These are phyloP conservation scores for Candida tammaniensis DNA, from an alignment of 805 yeast genomes.

Conservation along the genomic window DNA sequence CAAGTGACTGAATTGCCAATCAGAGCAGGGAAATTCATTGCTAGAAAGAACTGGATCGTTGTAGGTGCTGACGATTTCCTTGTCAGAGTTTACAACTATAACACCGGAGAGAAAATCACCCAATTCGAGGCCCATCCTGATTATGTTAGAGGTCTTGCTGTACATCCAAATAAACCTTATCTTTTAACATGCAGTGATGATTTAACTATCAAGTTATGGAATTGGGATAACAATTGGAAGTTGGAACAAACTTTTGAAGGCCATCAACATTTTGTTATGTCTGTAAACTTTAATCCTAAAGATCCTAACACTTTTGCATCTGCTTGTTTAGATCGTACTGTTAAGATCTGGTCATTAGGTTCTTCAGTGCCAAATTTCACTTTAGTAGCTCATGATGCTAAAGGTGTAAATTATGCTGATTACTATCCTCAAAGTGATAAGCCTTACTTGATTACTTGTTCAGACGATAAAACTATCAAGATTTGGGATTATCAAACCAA, in stretches of 20 bases:
- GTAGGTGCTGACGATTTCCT: constrained; percentile 97
- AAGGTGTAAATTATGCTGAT: constrained; percentile 94
- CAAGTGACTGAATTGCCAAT: constrained; percentile 97
- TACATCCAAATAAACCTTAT: constrained; percentile 91
- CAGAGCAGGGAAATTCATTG: constrained; percentile 91
- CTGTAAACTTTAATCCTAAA: constrained; percentile 92
- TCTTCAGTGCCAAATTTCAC: constrained; percentile 88
- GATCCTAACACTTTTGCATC: constrained; percentile 97
- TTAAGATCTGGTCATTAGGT: constrained; percentile 94
- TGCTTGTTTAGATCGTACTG: constrained; percentile 94
- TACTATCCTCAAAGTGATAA: constrained; percentile 97
- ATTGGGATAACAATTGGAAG: constrained; percentile 95
- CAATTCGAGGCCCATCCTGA: constrained; percentile 99
- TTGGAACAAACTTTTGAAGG: constrained; percentile 91
- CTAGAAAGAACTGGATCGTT: constrained; percentile 95
- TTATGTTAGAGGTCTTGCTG: constrained; percentile 88
- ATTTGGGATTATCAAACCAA: constrained; percentile 98
- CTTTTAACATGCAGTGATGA: constrained; percentile 90
- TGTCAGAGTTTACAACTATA: constrained; percentile 88
- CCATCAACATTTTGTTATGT: constrained; percentile 93
- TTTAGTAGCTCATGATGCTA: constrained; percentile 82
- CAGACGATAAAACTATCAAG: constrained; percentile 86
- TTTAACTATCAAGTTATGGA: constrained; percentile 89
- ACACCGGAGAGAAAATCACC: constrained; percentile 89
- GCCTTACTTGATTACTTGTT: constrained; percentile 88